Base-by-base conservation (phyloP, 2,329 filamentous ascomycete genomes). In the Colletotrichum acutatum region DNA sequence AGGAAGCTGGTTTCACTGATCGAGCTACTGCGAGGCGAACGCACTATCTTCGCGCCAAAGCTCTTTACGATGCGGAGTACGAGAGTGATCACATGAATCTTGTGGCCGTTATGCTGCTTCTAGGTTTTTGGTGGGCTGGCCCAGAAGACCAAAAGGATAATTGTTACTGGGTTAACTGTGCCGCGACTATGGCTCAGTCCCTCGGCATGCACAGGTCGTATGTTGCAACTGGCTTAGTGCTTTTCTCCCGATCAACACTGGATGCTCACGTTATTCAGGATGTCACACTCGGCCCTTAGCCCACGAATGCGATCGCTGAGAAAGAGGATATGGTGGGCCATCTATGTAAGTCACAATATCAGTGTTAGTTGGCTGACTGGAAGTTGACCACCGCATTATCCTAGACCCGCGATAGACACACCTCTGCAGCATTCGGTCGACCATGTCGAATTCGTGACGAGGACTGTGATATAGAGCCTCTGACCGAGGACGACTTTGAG, bases 371-470 rank as follows among this genome's bases (percentile, higher is more conserved):
- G 0, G 14, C 8, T 11, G 7, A 26, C 26, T 14, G 12, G 12
- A 16, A 30, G 5, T 62, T 71, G 3, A 71, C 22, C 19, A 22
- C 9, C 6, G 42, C 0, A 22, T 5, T 6, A 19, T 22, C 19
- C 8, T 22, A 71, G 62, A 57, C 32, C 12, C 78, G 81, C 14
- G 82, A 83, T 58, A 75, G 81, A 28, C 82, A 83, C 62, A 80
- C 80, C 1, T 80, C 81, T 3, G 81, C 81, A 11, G 80, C 81
- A 0, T 72, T 83, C 0, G 81, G 82, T 0, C 74, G 82, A 2
- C 82, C 81, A 0, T 82, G 81, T 52, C 77, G 82, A 19, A 82
- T 83, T 26, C 75, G 82, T 61, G 81, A 83, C 42, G 81, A 83
- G 37, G 82, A 83, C 68, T 83, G 81, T 54, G 82, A 83, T 37